phyloP scores from a whole-genome alignment of 345 rosid genomes.

The Brassica cretica region DNA sequence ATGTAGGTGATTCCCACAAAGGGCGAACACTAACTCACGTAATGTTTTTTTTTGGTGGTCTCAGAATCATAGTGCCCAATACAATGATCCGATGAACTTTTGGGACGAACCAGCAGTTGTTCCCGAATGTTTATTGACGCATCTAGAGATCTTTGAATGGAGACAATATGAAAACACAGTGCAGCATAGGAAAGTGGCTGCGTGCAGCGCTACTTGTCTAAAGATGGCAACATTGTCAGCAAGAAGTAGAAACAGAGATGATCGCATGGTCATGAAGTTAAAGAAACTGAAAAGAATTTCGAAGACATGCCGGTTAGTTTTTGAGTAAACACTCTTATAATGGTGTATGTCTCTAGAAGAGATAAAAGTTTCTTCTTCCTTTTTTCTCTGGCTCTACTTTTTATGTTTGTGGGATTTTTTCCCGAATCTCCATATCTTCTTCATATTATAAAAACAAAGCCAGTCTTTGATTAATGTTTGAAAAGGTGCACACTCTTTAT shows the following conservation, averaged over 20 bases:
- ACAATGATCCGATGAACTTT: neutral
- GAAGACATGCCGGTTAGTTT: neutral
- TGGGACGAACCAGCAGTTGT: neutral
- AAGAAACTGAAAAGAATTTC: slow-evolving; percentile 6
- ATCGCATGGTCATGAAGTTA: neutral
- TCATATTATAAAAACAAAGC: neutral
- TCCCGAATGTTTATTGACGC: neutral
- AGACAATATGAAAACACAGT: neutral
- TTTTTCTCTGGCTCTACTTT: neutral
- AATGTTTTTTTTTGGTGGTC: neutral
- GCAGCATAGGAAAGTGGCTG: slow-evolving; percentile 10
- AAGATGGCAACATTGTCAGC: slow-evolving; percentile 22
- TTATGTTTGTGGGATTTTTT: neutral
- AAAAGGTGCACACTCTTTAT: neutral
- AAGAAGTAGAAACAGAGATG: neutral
- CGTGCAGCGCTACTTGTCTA: slow-evolving; percentile 16
- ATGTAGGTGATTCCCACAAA: neutral
- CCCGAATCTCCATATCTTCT: neutral
- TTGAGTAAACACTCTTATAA: slow-evolving; percentile 11
- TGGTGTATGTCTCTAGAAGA: neutral
- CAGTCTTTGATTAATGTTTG: neutral
- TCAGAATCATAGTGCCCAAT: neutral
- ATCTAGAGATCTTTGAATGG: neutral
- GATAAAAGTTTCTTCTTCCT: neutral
- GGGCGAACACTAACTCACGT: neutral